These are phyloP conservation scores for Ceratocystis eucalypticola DNA, from an alignment of 2,329 filamentous ascomycete genomes.

Conservation along the genomic window DNA sequence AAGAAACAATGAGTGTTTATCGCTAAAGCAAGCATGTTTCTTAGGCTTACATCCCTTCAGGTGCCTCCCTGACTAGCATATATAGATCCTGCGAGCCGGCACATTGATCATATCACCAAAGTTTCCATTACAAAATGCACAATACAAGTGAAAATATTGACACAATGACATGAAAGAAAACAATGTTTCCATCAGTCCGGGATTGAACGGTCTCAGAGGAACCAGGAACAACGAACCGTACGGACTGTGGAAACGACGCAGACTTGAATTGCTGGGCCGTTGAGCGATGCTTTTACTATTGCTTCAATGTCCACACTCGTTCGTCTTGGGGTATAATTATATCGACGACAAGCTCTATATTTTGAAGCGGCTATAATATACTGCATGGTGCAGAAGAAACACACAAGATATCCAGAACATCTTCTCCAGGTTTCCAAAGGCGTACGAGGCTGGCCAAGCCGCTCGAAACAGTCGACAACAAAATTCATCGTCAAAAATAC, in stretches of 20 bases:
- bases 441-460: too few species aligned
- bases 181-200: constrained; percentile 19
- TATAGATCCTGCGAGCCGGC: too few species aligned
- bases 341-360: constrained; percentile 20
- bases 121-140: too few species aligned
- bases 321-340: constrained; percentile 26
- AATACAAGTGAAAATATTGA: too few species aligned
- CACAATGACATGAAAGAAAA: background rate
- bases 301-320: constrained; percentile 60
- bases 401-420: background rate
- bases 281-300: constrained; percentile 34
- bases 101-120: too few species aligned
- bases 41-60: too few species aligned
- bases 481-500: background rate
- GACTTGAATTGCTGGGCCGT: constrained; percentile 17
- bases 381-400: background rate
- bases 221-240: constrained; percentile 18
- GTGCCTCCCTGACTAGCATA: too few species aligned
- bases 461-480: background rate
- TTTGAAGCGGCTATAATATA: constrained; percentile 14
- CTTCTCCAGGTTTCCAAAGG: too few species aligned
- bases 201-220: constrained; percentile 10
- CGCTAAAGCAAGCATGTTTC: too few species aligned
- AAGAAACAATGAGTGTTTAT: too few species aligned
- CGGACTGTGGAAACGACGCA: constrained; percentile 19